Evolutionary conservation across 2,329 filamentous ascomycete species (phyloP).

Genomic region (Pseudogymnoascus destructans): DNA sequence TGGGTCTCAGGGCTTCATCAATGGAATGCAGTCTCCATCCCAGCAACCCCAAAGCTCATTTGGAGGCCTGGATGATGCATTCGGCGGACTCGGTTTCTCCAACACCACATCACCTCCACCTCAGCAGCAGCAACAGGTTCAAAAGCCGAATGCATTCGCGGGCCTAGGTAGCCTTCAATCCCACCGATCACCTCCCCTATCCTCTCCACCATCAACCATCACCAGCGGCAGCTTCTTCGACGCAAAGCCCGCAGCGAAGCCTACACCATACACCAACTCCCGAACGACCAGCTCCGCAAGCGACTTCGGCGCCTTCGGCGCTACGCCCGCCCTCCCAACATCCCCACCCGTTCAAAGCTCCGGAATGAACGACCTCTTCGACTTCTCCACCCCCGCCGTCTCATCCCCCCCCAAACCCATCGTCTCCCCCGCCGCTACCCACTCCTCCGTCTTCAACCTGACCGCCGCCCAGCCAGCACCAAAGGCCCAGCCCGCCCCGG

Average conservation of each 20-base stretch:
- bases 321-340: slow-evolving; percentile 26
- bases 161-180: slow-evolving; percentile 32
- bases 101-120: slow-evolving; percentile 33
- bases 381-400: slow-evolving; percentile 46
- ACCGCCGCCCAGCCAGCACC: slow-evolving; percentile 35
- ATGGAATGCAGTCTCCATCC: slow-evolving; percentile 49
- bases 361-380: slow-evolving; percentile 68
- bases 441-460: slow-evolving; percentile 68
- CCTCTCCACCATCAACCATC: slow-evolving; percentile 33
- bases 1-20: slow-evolving; percentile 49
- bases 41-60: slow-evolving; percentile 34
- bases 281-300: slow-evolving; percentile 41
- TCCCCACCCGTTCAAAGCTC: slow-evolving; percentile 34
- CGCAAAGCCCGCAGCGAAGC: slow-evolving; percentile 37
- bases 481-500: slow-evolving; percentile 29
- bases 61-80: slow-evolving; percentile 61
- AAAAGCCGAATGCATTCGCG: slow-evolving; percentile 34
- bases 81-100: slow-evolving; percentile 53
- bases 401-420: slow-evolving; percentile 30
- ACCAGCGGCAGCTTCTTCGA: slow-evolving; percentile 74
- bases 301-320: slow-evolving; percentile 49
- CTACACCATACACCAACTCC: slow-evolving; percentile 32
- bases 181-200: slow-evolving; percentile 31
- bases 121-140: slow-evolving; percentile 27
- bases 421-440: slow-evolving; percentile 28